Evolutionary conservation across 305 asterid species (phyloP).

Genomic region (Fraxinus greggii): DNA sequence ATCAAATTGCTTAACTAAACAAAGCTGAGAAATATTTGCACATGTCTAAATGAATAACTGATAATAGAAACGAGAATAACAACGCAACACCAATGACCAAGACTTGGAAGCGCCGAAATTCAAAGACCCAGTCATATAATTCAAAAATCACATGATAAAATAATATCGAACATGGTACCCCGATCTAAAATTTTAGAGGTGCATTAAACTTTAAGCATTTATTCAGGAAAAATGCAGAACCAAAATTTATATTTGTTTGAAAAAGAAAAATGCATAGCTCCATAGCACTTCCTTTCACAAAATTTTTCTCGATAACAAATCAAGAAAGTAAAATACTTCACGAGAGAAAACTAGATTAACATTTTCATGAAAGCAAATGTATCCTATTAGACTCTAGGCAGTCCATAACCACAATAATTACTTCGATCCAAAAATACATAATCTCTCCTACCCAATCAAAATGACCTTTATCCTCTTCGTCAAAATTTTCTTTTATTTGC

Average conservation of each 20-base stretch:
- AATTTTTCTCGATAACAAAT: not conserved
- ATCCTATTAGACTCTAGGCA: not conserved
- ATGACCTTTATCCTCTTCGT: not conserved
- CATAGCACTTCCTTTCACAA: not conserved
- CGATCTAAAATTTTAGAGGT: not conserved
- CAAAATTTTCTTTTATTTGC: not conserved
- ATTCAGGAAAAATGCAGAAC: not conserved
- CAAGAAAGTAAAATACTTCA: not conserved
- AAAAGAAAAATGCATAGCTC: not conserved
- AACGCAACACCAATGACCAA: not conserved
- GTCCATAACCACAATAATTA: not conserved
- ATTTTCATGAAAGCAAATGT: not conserved
- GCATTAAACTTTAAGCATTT: not conserved
- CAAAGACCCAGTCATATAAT: not conserved
- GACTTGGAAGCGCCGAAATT: not conserved
- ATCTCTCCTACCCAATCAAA: not conserved
- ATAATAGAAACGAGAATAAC: not conserved
- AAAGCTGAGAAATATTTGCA: not conserved
- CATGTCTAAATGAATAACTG: not conserved
- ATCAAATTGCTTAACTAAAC: not conserved
- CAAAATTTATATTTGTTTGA: constrained; percentile 15
- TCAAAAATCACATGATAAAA: not conserved
- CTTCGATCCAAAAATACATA: not conserved
- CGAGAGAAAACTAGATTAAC: not conserved
- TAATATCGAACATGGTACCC: not conserved